Base-by-base conservation (phyloP, 2,329 filamentous ascomycete genomes). In the Penicillium sp. region DNA sequence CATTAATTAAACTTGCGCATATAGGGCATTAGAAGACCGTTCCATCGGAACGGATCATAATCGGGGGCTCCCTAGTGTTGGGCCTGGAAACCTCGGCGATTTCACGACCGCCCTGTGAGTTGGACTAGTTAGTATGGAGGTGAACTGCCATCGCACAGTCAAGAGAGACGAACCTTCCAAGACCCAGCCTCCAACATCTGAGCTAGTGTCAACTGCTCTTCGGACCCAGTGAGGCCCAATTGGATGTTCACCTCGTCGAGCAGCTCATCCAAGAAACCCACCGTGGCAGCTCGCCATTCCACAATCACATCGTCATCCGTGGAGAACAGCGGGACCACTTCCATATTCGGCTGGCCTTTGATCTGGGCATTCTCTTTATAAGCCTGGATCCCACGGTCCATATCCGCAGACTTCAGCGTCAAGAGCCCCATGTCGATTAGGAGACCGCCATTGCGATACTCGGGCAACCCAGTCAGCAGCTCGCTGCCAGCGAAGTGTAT, bases 111-210 rank as follows among this genome's bases (percentile, higher is more conserved):
- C 91, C 91, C 90, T 81, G 50, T 4, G 14, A 11, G 7, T 23
- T 11, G 11, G 11, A 11, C 11, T 23, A 36, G 47, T 61, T 59
- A 58, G 60, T 36, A 21, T 11, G 21, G 21, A 23, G 7, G n/a
- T n/a, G 21, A 7, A 23, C 11, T 23, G 7, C 21, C 25, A 13
- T 6, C 6, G 25, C 6, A 9, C n/a, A n/a, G n/a, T n/a, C 15
- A n/a, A 19, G 15, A 18, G 14, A 42, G 9, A 56, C 79, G 70
- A 67, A 93, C 90, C 86, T 97, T 97, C 91, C 93, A 98, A 61
- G 87, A 94, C 36, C 93, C 93, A 10, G 91, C 93, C 67, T 97
- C 93, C 13, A 98, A 75, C 72, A 98, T 81, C 65, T 98, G 93
- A 4, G 90, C 82, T 53, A 97, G 68, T 27, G 74, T 86, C 62